Evolutionary conservation across 148 eudicot genomes (phyloP), one percentile per base, ranked within the genome.

Genomic region (Pouteria glomerata): DNA sequence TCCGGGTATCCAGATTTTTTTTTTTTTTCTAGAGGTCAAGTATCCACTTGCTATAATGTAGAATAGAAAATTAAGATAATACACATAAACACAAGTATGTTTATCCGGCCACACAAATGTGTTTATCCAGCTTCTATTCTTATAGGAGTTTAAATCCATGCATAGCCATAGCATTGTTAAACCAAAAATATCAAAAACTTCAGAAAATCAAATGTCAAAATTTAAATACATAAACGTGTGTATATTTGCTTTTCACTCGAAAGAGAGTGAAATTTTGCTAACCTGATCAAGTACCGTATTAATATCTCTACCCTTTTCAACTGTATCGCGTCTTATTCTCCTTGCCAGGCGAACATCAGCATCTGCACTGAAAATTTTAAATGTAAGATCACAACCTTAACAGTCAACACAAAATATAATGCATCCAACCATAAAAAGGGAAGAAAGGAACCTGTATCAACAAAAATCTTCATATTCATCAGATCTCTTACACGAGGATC

Each of bases 391-490:
- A 79, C 65, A 39, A n/a, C n/a, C n/a, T n/a, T 63, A 77, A 35
- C 33, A 71, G 24, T 33, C 66, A n/a, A n/a, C n/a, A n/a, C n/a
- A n/a, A 19, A 53, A 76, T 6, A 19, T 10, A 66, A 77, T 58
- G 44, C 70, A 71, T 35, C 33, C 61, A 71, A 6, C 15, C 31
- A 39, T 39, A 69, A 63, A 67, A 39, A 39, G 10, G 76, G 66
- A 63, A 64, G 74, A 75, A 79, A 77, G 73, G 80, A 87, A 95
- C 98, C 98, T 95, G 98, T 91, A 91, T 95, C 98, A 42, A 95
- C 97, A 85, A 95, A 95, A 70, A 95, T 95, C 88, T 91, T 95
- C 98, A 95, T 95, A 85, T 86, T 95, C 97, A 95, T 86, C 76
- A 88, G 68, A 73, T 80, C 92, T 58, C 97, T 88, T 41, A 91